Conservation (phyloP, 352 stramenopile species). For the Pythium guiyangense region DNA sequence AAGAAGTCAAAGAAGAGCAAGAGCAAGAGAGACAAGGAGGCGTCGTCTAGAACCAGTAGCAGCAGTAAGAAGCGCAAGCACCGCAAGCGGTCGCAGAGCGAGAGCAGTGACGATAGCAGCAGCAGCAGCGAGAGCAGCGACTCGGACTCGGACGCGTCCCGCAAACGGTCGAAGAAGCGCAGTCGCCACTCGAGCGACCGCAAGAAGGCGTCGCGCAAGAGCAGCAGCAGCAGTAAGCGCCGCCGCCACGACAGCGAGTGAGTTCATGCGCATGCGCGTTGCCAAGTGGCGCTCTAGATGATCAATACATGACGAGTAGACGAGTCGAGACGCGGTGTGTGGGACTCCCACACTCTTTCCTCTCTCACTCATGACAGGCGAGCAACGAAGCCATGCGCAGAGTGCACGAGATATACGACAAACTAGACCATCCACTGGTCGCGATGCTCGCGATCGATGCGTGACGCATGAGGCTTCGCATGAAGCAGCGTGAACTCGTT, state of each 20-base stretch:
- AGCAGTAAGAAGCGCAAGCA: constrained; percentile 15
- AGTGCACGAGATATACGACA: too few relatives aligned
- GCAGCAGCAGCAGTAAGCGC: constrained; percentile 15
- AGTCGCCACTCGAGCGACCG: constrained; percentile 1
- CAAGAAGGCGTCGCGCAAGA: constrained; percentile 12
- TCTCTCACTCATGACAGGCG: neutral
- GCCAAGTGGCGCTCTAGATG: too few relatives aligned
- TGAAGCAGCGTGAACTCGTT: too few relatives aligned
- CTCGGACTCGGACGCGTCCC: constrained; percentile 16
- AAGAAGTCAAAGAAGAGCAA: constrained; percentile 14
- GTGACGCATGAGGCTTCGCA: too few relatives aligned
- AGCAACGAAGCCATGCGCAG: too few relatives aligned
- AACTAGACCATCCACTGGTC: too few relatives aligned
- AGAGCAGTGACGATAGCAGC: constrained; percentile 3
- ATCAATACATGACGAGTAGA: too few relatives aligned
- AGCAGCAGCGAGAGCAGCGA: constrained; percentile 9
- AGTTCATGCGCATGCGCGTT: neutral
- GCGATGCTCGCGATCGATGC: too few relatives aligned
- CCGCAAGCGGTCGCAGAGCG: constrained; percentile 19
- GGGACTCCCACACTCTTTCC: too few relatives aligned
- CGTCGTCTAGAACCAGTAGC: constrained; percentile 13
- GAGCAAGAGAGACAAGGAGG: constrained; percentile 28
- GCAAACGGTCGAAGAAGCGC: constrained; percentile 17
- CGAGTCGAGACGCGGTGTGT: neutral
- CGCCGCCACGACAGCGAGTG: constrained; percentile 10